A percentile compares a stretch with the other conserved stretches of the same genome.
phyloP scores from a whole-genome alignment of 108 stramenopile species.

The Cyclotella choctawhatcheeana region DNA sequence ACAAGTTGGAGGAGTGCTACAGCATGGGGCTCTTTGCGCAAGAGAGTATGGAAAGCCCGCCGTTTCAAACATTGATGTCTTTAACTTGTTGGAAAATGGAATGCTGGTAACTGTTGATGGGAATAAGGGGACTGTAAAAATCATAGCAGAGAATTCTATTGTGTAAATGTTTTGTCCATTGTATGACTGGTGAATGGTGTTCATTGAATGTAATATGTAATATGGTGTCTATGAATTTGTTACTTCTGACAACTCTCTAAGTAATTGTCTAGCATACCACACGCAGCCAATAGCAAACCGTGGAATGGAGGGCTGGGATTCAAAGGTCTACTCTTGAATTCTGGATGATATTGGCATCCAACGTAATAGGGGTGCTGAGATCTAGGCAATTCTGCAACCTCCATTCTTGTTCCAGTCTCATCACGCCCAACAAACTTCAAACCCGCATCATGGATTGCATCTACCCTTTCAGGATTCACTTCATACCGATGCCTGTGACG shows the following conservation, averaged over 20 bases:
- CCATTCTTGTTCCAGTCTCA: constrained; percentile 95
- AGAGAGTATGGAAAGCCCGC: constrained; percentile 33
- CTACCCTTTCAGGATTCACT: constrained; percentile 97
- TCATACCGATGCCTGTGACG: constrained; percentile 99
- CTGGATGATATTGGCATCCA: constrained; percentile 99
- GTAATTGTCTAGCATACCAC: constrained; percentile 71
- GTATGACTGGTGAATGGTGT: no score
- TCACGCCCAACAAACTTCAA: constrained; percentile 94
- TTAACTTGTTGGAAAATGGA: constrained; percentile 19
- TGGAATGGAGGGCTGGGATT: constrained; percentile 96
- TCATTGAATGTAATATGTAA: no score
- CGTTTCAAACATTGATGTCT: constrained; percentile 29
- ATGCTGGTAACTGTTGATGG: constrained; percentile 41
- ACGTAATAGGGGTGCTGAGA: constrained; percentile 95
- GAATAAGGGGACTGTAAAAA: constrained; percentile 27
- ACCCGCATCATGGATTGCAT: constrained; percentile 87
- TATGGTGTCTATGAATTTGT: no score
- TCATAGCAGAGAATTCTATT: constrained; percentile 7
- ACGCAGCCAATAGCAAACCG: constrained; percentile 91
- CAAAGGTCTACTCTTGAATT: constrained; percentile 96
- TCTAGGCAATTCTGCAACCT: constrained; percentile 94
- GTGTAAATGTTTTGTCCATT: no score
- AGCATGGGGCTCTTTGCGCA: constrained; percentile 40
- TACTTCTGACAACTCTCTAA: constrained; percentile 19
- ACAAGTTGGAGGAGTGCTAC: constrained; percentile 34